These are phyloP conservation scores for Neopestalotiopsis rosae DNA, from an alignment of 2,329 filamentous ascomycete species.

Conservation along the genomic window DNA sequence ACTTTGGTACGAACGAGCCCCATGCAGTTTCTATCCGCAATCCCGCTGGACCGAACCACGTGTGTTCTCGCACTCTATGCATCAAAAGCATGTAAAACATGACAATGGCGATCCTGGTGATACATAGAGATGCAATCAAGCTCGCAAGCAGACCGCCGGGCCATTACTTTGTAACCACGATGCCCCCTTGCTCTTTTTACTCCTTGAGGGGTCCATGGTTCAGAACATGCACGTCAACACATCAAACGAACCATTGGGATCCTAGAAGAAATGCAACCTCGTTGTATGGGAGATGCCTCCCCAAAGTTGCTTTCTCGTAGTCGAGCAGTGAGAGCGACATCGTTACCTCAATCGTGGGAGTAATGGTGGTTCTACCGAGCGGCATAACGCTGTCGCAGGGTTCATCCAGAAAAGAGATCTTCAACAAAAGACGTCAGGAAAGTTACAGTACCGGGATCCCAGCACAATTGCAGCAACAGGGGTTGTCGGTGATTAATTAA, in stretches of 20 bases:
- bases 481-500: slow-evolving; percentile 1
- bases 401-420: not conserved
- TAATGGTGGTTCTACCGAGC: not conserved
- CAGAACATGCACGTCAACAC: slow-evolving; percentile 10
- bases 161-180: not conserved
- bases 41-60: no score
- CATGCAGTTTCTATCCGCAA: no score
- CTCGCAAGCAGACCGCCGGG: not conserved
- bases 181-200: not conserved
- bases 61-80: not conserved
- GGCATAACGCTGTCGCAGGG: not conserved
- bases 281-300: not conserved
- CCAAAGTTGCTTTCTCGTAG: not conserved
- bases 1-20: no score
- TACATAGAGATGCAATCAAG: not conserved
- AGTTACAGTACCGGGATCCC: not conserved
- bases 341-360: not conserved
- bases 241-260: not conserved
- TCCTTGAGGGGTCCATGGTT: not conserved
- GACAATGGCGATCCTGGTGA: not conserved
- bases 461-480: slow-evolving; percentile 7
- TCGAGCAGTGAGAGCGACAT: not conserved
- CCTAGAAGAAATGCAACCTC: slow-evolving; percentile 7
- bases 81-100: not conserved
- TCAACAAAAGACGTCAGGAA: not conserved